Percentiles rank a stretch among this genome's conserved stretches.
Evolutionary conservation across 2,329 filamentous ascomycete genomes (phyloP).

Genomic region (Tolypocladium paradoxum): DNA sequence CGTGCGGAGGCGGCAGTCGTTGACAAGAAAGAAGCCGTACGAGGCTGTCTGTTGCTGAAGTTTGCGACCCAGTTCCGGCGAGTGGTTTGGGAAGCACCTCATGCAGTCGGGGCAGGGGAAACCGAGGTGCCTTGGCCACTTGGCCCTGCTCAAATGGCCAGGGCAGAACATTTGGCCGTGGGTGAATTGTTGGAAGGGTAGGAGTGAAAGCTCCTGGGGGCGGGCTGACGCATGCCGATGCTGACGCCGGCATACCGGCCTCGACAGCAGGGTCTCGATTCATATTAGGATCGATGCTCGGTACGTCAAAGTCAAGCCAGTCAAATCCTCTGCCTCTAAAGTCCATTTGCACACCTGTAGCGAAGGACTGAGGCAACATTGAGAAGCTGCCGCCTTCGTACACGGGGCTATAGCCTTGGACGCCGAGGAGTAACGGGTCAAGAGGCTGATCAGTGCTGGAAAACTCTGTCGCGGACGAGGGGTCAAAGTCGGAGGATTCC

Average conservation of each 20-base stretch:
- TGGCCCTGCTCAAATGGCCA: conserved; percentile 12
- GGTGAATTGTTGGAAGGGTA: not conserved
- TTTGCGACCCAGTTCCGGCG: not conserved
- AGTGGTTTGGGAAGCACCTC: conserved; percentile 7
- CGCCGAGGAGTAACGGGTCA: not conserved
- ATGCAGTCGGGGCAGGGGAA: conserved; percentile 9
- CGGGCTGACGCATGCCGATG: not conserved
- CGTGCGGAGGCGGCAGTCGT: conserved; percentile 6
- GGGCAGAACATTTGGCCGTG: conserved; percentile 1
- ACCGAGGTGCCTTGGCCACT: conserved; percentile 5
- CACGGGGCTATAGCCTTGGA: not conserved
- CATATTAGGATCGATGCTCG: conserved; percentile 4
- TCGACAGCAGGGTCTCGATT: not conserved
- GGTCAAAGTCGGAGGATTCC: not conserved
- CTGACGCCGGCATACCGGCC: not conserved
- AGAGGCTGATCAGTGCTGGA: not conserved
- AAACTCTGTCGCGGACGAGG: not conserved
- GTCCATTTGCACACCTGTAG: conserved; percentile 2
- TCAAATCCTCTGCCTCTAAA: conserved; percentile 8
- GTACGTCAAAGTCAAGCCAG: conserved; percentile 12
- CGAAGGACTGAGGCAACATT: not conserved
- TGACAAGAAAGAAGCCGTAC: conserved; percentile 13
- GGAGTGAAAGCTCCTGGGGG: not conserved
- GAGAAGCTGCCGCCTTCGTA: not conserved
- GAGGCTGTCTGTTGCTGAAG: conserved; percentile 7